A percentile compares a stretch with the other conserved stretches of the same genome.
These are phyloP conservation scores for Picochlorum sp. DNA, from an alignment of 139 green algal species.

Conservation along the genomic window DNA sequence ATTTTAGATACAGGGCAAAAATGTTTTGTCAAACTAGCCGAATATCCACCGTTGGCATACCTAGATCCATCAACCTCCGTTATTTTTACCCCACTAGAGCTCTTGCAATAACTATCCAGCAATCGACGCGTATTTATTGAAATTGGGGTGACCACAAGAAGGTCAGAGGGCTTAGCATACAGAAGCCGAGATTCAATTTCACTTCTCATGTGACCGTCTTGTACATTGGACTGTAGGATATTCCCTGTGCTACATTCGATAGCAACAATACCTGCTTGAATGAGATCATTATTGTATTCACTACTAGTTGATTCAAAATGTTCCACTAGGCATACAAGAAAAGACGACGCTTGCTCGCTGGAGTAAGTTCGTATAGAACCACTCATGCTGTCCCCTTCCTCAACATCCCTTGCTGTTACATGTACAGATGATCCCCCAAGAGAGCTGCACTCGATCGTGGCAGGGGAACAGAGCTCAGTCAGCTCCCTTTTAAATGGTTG, in stretches of 20 bases:
- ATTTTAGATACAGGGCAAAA: background rate
- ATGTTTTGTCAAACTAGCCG: background rate
- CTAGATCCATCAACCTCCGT: background rate
- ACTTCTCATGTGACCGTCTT: conserved; percentile 26
- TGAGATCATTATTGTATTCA: background rate
- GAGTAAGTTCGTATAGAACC: background rate
- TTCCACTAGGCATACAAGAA: conserved; percentile 35
- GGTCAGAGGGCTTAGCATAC: conserved; percentile 47
- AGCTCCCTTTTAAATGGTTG: conserved; percentile 66
- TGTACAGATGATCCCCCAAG: no score
- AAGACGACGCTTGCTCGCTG: conserved; percentile 10
- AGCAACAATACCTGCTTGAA: conserved; percentile 22
- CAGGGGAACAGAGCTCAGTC: conserved; percentile 72
- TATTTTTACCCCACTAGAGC: background rate
- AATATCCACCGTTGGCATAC: background rate
- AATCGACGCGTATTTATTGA: conserved; percentile 31
- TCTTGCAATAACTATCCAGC: background rate
- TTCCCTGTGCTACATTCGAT: conserved; percentile 66
- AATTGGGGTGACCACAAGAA: conserved; percentile 42
- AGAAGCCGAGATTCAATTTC: conserved; percentile 62
- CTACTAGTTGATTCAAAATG: background rate
- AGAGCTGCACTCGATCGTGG: conserved; percentile 68
- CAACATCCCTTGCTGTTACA: background rate
- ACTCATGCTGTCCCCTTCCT: background rate
- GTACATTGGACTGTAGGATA: conserved; percentile 47